Base-by-base conservation (phyloP, 495 filamentous ascomycete genomes). In the Penicillium robsamsonii region DNA sequence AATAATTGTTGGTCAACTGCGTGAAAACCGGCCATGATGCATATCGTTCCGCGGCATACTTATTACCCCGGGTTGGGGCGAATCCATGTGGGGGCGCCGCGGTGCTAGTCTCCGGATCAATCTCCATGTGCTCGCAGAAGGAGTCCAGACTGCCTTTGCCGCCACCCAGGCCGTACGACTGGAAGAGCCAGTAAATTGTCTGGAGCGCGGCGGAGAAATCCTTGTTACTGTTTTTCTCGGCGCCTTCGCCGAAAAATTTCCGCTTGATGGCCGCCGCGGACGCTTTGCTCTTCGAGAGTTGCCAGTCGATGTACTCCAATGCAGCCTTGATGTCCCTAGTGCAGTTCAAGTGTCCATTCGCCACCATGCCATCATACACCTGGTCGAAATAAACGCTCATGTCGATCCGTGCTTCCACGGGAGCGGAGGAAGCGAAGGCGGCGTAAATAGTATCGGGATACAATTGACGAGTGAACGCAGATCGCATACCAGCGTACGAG, bases 361-460 rank as follows among this genome's bases (percentile, higher is more conserved):
- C 64, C 5, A 75, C 70, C 69, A 85, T 76, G n/a, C 77, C 80
- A 6, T 73, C 74, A 54, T 81, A 77, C 1, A 84, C 69, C 48
- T 81, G 81, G 15, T 84, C 82, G 53, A 74, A 82, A 57, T 82
- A 85, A 13, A 73, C 60, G 46, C 75, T 79, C 82, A 85, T 84
- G 55, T 85, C 73, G 35, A 80, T 62, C 8, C 63, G 71, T 5
- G 82, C 82, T 61, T 86, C 63, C 0, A 81, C 74, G 0, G 82
- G 81, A 3, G 82, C 82, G 0, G 82, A 84, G 0, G 83, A 81
- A 3, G 83, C 74, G 57, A 62, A 85, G 0, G 79, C 63, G 0
- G 81, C 77, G 56, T 68, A 82, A 31, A 86, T 81, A 5, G 80
- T 84, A 6, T 82, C 75, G 0, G 84, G 83, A 49, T 85, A 85